phyloP scores from a whole-genome alignment of 2,329 filamentous ascomycete genomes.

The Huntiella bhutanensis region DNA sequence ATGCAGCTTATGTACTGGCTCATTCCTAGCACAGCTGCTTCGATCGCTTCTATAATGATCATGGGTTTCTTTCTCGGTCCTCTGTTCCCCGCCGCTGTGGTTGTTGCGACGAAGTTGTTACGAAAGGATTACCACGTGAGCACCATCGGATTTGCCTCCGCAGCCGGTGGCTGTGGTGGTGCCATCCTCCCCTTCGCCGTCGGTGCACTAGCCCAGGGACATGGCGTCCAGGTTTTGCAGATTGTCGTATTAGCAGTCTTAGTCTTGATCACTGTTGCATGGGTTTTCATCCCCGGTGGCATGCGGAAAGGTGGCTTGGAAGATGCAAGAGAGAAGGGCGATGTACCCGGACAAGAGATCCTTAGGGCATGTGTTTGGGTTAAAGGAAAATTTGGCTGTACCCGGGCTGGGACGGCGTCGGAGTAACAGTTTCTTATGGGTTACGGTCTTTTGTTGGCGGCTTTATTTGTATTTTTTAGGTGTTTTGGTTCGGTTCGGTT shows the following conservation, averaged over 20 bases:
- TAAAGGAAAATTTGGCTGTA: not conserved
- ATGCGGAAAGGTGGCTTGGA: constrained; percentile 23
- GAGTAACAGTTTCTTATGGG: too few relatives aligned
- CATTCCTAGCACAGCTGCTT: constrained; percentile 56
- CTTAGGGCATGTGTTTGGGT: constrained; percentile 1
- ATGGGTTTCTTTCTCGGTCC: constrained; percentile 68
- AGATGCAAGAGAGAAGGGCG: constrained; percentile 19
- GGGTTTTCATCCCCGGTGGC: constrained; percentile 25
- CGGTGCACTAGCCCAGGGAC: constrained; percentile 43
- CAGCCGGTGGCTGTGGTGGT: constrained; percentile 56
- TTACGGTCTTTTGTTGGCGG: not conserved
- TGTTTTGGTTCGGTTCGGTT: too few relatives aligned
- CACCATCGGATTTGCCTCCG: constrained; percentile 64
- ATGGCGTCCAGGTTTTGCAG: constrained; percentile 37
- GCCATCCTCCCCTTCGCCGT: constrained; percentile 48
- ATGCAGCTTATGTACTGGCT: constrained; percentile 66
- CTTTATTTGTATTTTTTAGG: not conserved
- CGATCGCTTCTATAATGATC: constrained; percentile 49
- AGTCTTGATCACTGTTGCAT: constrained; percentile 25
- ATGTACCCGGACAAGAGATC: constrained; percentile 5
- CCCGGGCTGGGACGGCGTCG: not conserved
- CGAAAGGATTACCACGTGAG: constrained; percentile 56
- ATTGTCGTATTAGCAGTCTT: constrained; percentile 34
- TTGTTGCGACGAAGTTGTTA: constrained; percentile 55
- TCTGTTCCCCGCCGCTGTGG: constrained; percentile 56